These are phyloP conservation scores for Leptographium procerum DNA, from an alignment of 2,329 filamentous ascomycete genomes.

Conservation along the genomic window DNA sequence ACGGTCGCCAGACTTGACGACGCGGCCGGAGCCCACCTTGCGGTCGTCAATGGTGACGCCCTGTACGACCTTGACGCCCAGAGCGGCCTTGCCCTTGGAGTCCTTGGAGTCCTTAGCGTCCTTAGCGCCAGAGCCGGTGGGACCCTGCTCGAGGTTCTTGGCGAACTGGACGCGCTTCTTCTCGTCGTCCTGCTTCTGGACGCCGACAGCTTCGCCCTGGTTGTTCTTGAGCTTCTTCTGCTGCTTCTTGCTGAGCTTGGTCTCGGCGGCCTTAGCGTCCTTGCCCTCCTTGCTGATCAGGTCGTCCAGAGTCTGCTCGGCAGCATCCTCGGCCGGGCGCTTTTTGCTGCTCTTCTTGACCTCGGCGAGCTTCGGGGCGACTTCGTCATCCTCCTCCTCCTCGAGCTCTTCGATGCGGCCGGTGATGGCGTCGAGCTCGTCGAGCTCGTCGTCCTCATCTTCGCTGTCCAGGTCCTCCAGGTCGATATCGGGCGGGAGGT, in stretches of 20 bases:
- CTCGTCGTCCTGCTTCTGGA: conserved; percentile 50
- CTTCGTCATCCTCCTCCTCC: conserved; percentile 67
- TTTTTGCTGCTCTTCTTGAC: conserved; percentile 67
- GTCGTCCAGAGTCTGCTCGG: conserved; percentile 63
- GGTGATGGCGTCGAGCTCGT: conserved; percentile 59
- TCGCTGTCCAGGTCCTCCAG: conserved; percentile 61
- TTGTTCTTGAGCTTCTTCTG: conserved; percentile 99
- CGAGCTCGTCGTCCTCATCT: conserved; percentile 65
- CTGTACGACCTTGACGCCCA: conserved; percentile 67
- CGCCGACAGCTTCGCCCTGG: conserved; percentile 71
- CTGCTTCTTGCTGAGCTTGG: conserved; percentile 89
- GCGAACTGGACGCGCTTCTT: conserved; percentile 98
- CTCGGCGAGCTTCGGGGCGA: conserved; percentile 49
- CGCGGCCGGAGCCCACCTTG: conserved; percentile 75
- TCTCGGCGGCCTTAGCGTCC: conserved; percentile 42
- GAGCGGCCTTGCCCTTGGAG: conserved; percentile 31
- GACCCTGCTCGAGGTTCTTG: conserved; percentile 96
- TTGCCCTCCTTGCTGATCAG: conserved; percentile 66
- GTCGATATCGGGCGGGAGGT: conserved; percentile 68
- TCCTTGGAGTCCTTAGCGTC: conserved; percentile 30
- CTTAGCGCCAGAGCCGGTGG: conserved; percentile 51
- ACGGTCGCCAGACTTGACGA: conserved; percentile 80
- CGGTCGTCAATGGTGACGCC: conserved; percentile 93
- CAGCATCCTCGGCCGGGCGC: conserved; percentile 70
- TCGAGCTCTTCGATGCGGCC: conserved; percentile 70